Base-by-base conservation (phyloP, 2,329 filamentous ascomycete species). In the Claviceps sp. region DNA sequence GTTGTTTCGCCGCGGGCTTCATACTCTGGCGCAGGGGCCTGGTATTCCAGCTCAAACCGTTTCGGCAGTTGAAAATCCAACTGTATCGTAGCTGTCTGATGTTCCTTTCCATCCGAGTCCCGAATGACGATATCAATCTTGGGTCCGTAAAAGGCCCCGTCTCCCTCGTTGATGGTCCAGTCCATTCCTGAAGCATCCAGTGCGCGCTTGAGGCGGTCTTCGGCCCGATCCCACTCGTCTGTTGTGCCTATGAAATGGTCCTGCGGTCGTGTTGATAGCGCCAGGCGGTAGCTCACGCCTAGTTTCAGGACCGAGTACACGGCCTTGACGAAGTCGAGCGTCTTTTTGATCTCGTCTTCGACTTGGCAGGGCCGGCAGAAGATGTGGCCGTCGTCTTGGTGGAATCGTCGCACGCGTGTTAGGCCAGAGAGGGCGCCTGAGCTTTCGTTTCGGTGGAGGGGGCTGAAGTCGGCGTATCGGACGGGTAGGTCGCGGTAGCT, bases 351-450 rank as follows among this genome's bases (percentile, higher is more conserved):
- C 67, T 93, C 87, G 3, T 78, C 71, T 57, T 81, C 73, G 53
- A 91, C 86, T 66, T 93, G 87, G 47, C 76, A 74, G 5, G 85
- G 85, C 1, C 85, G 80, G 65, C 88, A 94, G 67, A 95, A 95
- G 56, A 95, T 93, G 67, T 95, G 88, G 5, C 86, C 86, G 63
- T 95, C 88, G 64, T 95, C 89, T 64, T 95, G 89, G 66, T 93
- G 87, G 67, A 95, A 95, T 20, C 88, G 79, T 37, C 88, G 79
- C 48, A 95, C 87, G 54, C 89, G 81, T 3, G 88, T 95, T 54
- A 95, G 71, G 14, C 88, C 89, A 48, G 82, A 88, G 48, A 95
- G 69, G 0, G 88, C 82, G 1, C 89, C 88, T 0, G 86, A 90
- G 6, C 87, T 76, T 66, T 95, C 88, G 63, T 95, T 94, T 47